Percentiles rank a stretch among this genome's conserved stretches.
Conservation (phyloP, 345 rosid species). For the Gynandropsis gynandra region DNA sequence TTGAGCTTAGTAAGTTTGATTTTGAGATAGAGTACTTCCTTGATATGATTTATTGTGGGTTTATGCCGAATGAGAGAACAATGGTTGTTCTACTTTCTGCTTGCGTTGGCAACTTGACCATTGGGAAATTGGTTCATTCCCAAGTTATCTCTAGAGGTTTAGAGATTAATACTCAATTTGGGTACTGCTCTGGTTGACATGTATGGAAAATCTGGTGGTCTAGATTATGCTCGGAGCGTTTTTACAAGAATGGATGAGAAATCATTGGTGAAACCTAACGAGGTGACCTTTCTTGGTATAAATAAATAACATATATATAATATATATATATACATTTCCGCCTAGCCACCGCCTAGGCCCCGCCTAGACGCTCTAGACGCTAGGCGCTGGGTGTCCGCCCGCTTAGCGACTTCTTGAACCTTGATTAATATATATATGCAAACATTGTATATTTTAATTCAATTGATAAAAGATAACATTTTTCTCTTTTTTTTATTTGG, state of each 20-base stretch:
- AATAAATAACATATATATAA: too few species aligned
- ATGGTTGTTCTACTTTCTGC: constrained; percentile 63
- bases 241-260: constrained; percentile 42
- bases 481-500: too few species aligned
- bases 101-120: constrained; percentile 52
- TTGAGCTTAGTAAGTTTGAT: constrained; percentile 33
- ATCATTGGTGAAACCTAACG: constrained; percentile 48
- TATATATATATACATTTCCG: too few species aligned
- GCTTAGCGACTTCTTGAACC: too few species aligned
- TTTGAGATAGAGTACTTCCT: constrained; percentile 43
- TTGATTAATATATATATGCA: too few species aligned
- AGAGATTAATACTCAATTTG: constrained; percentile 42
- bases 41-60: constrained; percentile 40
- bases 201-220: constrained; percentile 66
- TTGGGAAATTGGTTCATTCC: constrained; percentile 67
- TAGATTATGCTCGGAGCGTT: constrained; percentile 40
- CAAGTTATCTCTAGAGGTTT: constrained; percentile 51
- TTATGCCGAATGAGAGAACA: constrained; percentile 60
- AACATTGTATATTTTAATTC: too few species aligned
- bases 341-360: too few species aligned
- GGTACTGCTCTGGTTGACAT: constrained; percentile 87
- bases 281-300: constrained; percentile 83
- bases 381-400: too few species aligned
- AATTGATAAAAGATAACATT: too few species aligned
- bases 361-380: too few species aligned